Percentiles rank a stretch among this genome's conserved stretches.
phyloP scores from a whole-genome alignment of 768 basidiomycete species.

The Lyophyllum semitale region DNA sequence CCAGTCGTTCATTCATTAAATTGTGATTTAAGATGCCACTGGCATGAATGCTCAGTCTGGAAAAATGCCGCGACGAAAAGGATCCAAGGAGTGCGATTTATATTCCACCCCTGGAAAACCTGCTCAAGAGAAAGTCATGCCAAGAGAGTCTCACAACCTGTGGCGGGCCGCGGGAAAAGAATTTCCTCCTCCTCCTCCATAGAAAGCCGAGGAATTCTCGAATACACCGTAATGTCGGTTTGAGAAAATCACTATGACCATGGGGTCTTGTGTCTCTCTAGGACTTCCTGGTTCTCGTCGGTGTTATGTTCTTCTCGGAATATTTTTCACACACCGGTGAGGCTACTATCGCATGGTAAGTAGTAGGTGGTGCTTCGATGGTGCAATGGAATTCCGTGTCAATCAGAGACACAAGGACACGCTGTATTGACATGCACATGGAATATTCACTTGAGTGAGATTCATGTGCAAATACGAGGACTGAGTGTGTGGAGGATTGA shows the following conservation, averaged over 20 bases:
- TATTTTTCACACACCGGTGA: background rate
- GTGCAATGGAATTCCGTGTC: background rate
- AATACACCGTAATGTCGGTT: background rate
- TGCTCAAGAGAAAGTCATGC: background rate
- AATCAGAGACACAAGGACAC: background rate
- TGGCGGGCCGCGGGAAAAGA: background rate
- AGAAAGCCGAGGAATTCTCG: constrained; percentile 3
- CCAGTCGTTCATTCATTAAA: background rate
- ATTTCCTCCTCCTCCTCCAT: background rate
- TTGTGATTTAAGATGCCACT: background rate
- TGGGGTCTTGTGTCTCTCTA: background rate
- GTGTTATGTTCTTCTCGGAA: background rate
- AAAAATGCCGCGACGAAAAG: no score
- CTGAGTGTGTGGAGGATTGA: background rate
- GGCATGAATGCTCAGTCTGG: background rate
- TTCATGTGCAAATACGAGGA: background rate
- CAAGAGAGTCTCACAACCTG: constrained; percentile 1
- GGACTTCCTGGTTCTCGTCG: background rate
- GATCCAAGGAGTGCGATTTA: no score
- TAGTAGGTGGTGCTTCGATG: background rate
- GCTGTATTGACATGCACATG: background rate
- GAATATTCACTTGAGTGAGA: background rate
- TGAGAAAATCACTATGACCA: background rate
- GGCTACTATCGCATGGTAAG: background rate
- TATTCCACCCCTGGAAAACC: background rate